Evolutionary conservation across 208 protist species (phyloP), one percentile per base, ranked within the genome.

Genomic region (Naegleria gruberi): DNA sequence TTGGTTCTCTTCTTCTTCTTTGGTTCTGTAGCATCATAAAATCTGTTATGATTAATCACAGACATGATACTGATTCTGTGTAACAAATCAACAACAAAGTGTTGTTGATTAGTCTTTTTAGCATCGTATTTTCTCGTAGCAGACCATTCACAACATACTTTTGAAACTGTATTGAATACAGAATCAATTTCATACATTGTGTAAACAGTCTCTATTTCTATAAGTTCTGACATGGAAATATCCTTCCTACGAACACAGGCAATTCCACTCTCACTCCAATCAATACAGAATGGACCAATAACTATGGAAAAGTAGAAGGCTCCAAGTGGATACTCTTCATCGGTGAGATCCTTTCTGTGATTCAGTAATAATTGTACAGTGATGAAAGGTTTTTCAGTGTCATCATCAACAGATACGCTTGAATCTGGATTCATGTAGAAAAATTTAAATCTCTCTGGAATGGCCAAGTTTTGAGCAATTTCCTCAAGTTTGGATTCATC

Each of bases 381-480:
- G 0, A 77, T 77, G 30, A 37, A 77, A 37, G 65, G 65, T n/a
- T 37, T 77, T 77, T 77, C 65, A 19, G 2, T 65, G 15, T 10
- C 30, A 23, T 23, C 30, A 19, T 65, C 51, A 10, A 65, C 15
- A 37, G 65, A 19, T 37, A 37, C 0, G 34, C 10, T 77, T 37
- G 19, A 37, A 37, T 77, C 30, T 37, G 30, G 17, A n/a, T 77
- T 77, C 8, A 77, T 37, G 34, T 37, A 77, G 12, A 37, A 37
- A 77, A 37, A 77, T 77, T 77, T 77, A 77, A 77, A 77, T 77
- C 65, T 77, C 34, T 77, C 65, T 37, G 65, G 65, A 37, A 77
- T 77, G 26, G 30, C 30, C 30, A 77, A 77, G 34, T 77, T 37
- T 77, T 77, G 65, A 6, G 65, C 65, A 37, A 77, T 37, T 37